Conservation (phyloP, 768 basidiomycete genomes). For the Mycena rebaudengoi region DNA sequence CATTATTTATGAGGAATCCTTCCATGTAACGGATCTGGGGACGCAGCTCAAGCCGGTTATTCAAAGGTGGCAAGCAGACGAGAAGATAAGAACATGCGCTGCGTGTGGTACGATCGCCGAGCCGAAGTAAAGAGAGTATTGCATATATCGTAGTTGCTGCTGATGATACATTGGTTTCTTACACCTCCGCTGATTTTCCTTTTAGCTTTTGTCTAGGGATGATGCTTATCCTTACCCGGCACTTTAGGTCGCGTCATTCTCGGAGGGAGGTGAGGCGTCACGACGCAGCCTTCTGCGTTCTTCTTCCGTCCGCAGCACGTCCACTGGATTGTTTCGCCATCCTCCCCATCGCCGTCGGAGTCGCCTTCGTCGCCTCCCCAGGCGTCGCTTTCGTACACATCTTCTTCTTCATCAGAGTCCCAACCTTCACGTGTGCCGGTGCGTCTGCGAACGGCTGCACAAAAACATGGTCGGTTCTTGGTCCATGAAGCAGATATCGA, state of each 20-base stretch:
- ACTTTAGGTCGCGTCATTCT: not conserved
- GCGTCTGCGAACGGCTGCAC: not conserved
- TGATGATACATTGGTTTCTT: too few relatives aligned
- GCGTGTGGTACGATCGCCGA: slow-evolving; percentile 73
- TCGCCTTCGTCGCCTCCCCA: not conserved
- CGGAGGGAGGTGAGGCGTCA: not conserved
- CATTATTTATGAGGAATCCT: slow-evolving; percentile 84
- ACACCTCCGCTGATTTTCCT: not conserved
- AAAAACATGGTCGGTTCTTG: not conserved
- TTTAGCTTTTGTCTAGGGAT: not conserved
- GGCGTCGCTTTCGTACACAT: not conserved
- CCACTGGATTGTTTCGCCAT: slow-evolving; percentile 1
- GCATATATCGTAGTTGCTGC: not conserved
- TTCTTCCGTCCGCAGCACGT: slow-evolving; percentile 4
- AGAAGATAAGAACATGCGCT: slow-evolving; percentile 71
- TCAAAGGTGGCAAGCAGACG: slow-evolving; percentile 54
- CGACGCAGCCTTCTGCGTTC: slow-evolving; percentile 1
- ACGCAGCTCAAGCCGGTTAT: slow-evolving; percentile 94
- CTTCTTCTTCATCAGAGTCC: not conserved
- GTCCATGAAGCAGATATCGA: not conserved
- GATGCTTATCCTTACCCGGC: not conserved
- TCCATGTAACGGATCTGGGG: slow-evolving; percentile 91
- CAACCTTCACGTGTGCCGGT: not conserved
- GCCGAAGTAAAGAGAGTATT: slow-evolving; percentile 51
- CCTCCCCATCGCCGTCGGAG: not conserved